Conservation (phyloP, 2,329 filamentous ascomycete species). For the Calonectria fujianensis region DNA sequence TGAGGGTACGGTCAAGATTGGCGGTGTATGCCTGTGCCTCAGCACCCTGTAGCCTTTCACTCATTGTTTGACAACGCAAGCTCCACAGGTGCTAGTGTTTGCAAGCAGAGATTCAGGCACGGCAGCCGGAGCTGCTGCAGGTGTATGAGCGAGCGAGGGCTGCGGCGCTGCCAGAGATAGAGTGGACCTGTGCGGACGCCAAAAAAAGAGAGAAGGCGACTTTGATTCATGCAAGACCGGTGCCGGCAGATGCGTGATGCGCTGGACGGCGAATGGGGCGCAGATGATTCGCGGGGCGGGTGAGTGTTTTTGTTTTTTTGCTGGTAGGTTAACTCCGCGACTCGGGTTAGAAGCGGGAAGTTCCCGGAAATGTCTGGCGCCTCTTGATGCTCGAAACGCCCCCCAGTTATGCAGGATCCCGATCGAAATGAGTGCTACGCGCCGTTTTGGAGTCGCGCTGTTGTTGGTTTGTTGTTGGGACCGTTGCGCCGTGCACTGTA, state of each 20-base stretch:
- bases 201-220: slow-evolving; percentile 8
- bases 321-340: slow-evolving; percentile 1
- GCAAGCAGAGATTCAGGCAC: slow-evolving; percentile 9
- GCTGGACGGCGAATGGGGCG: slow-evolving; percentile 29
- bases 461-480: slow-evolving; percentile 12
- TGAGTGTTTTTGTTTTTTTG: slow-evolving; percentile 23
- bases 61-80: slow-evolving; percentile 48
- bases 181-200: slow-evolving; percentile 25
- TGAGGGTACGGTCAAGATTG: slow-evolving; percentile 80
- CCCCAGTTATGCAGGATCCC: slow-evolving; percentile 28
- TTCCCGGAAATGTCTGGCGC: slow-evolving; percentile 32
- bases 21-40: slow-evolving; percentile 59
- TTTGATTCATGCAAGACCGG: slow-evolving; percentile 31
- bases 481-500: slow-evolving; percentile 32
- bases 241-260: slow-evolving; percentile 35
- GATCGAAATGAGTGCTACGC: slow-evolving; percentile 27
- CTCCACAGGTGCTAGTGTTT: slow-evolving; percentile 37
- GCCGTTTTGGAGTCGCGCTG: slow-evolving; percentile 19
- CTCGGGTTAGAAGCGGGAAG: slow-evolving; percentile 13
- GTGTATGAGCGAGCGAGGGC: slow-evolving; percentile 6
- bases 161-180: slow-evolving; percentile 28
- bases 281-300: slow-evolving; percentile 19
- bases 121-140: not conserved
- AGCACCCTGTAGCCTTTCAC: slow-evolving; percentile 50
- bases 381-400: slow-evolving; percentile 18